Percentiles rank a stretch among this genome's conserved stretches.
These are phyloP conservation scores for Barbatosphaeria neglecta DNA, from an alignment of 495 filamentous ascomycete genomes.

Conservation along the genomic window DNA sequence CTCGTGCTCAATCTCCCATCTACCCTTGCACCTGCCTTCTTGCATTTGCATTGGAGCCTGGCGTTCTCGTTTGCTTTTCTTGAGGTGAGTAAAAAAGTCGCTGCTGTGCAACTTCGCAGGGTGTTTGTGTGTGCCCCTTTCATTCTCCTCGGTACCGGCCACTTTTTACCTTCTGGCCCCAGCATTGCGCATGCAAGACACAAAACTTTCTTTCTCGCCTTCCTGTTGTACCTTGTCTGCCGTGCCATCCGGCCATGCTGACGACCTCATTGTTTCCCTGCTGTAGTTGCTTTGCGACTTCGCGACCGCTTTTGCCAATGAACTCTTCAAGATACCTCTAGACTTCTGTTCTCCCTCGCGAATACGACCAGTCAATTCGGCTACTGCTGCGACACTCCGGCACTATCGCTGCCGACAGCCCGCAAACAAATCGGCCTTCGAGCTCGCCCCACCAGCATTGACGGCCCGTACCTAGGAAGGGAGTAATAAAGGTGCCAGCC, in stretches of 20 bases:
- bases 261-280: constrained; percentile 3
- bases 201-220: too few species aligned
- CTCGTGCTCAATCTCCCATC: neutral
- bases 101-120: too few species aligned
- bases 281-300: constrained; percentile 11
- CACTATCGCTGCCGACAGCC: too few species aligned
- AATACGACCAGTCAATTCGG: neutral
- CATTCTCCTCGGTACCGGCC: too few species aligned
- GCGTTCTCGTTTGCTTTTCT: constrained; percentile 4
- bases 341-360: constrained; percentile 11
- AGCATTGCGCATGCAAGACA: too few species aligned
- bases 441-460: too few species aligned
- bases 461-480: too few species aligned
- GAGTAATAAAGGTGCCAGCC: neutral
- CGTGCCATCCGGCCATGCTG: neutral
- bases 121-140: too few species aligned
- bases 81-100: too few species aligned
- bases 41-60: constrained; percentile 8
- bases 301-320: constrained; percentile 21
- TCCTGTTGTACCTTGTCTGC: neutral
- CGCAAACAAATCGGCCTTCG: neutral
- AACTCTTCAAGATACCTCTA: constrained; percentile 25
- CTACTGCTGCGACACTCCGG: neutral
- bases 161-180: too few species aligned
- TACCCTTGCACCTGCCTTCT: constrained; percentile 3